Evolutionary conservation across 345 rosid species (phyloP), one percentile per base, ranked within the genome.

Genomic region (Boechera divaricarpa): DNA sequence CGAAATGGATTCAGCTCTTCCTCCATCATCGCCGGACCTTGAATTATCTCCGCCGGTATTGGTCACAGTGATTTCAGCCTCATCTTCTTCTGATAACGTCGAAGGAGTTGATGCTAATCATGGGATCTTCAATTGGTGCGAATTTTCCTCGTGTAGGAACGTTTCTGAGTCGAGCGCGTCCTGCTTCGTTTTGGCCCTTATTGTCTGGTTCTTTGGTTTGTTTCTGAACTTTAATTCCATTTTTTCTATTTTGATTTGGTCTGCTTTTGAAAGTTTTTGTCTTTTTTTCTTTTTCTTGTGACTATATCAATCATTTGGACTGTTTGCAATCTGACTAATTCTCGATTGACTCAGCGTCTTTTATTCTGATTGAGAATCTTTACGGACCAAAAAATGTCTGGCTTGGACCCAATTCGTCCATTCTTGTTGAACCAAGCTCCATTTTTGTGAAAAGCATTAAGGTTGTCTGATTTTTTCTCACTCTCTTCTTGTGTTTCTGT

Each of bases 141-240:
- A 51, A 3, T 51, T 51, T 8, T 21, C 2, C 11, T 51, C 55
- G 0, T 49, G 4, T 7, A 4, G 55, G 5, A 51, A 8, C 10
- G 5, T 28, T 2, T 28, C n/a, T 28, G 35, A 28, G 59, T 2
- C 8, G 1, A 54, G 28, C 4, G 80, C 90, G 77, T 76, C 84
- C 61, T 90, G 89, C 84, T 41, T 85, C 84, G 69, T 67, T 51
- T 79, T 89, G 26, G 83, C 75, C 58, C 79, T 87, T 61, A 56
- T 89, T 52, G 54, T 87, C 70, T 94, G 92, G 90, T 73, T 86
- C 70, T 78, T 88, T 48, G 90, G 98, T 94, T 73, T 26, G 95
- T 68, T 13, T 67, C 42, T 26, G 0, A 33, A 64, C 60, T 24
- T 63, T 2, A 18, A 21, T 51, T 28, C 3, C 42, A 10, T 45